phyloP scores from a whole-genome alignment of 805 yeast genomes.

The Suhomyces sp. region DNA sequence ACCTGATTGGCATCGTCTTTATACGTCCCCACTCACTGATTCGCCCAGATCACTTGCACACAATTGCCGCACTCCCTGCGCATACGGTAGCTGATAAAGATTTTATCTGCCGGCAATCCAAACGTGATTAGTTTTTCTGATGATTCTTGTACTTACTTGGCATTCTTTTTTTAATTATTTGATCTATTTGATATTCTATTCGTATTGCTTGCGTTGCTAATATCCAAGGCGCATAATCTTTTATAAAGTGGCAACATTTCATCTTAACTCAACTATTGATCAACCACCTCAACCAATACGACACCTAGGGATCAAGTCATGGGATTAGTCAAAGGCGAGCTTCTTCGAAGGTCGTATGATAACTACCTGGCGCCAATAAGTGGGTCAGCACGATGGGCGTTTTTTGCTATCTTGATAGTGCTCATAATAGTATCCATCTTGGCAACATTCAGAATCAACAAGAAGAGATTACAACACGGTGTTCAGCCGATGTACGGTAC shows the following conservation, averaged over 20 bases:
- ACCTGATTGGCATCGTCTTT: not conserved
- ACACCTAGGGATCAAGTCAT: not conserved
- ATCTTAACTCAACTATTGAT: too few species aligned
- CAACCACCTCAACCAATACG: not conserved
- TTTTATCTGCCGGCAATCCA: not conserved
- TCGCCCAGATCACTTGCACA: not conserved
- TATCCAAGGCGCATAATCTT: not conserved
- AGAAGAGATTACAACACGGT: constrained; percentile 47
- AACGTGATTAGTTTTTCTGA: not conserved
- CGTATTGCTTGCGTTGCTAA: not conserved
- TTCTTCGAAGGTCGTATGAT: not conserved
- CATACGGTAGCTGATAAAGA: not conserved
- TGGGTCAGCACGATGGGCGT: constrained; percentile 53
- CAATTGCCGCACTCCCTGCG: not conserved
- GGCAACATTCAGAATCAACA: constrained; percentile 54
- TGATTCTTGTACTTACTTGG: not conserved
- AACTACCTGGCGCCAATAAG: not conserved
- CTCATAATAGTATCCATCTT: constrained; percentile 45
- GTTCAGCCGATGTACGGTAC: constrained; percentile 68
- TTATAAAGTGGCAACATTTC: not conserved
- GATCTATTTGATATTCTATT: not conserved
- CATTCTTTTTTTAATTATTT: not conserved
- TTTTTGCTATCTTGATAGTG: constrained; percentile 58
- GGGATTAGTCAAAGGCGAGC: not conserved
- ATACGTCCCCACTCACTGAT: not conserved